Percentiles rank a stretch among this genome's conserved stretches.
These are phyloP conservation scores for Ustilaginoidea virens DNA, from an alignment of 2,329 filamentous ascomycete genomes.

Conservation along the genomic window DNA sequence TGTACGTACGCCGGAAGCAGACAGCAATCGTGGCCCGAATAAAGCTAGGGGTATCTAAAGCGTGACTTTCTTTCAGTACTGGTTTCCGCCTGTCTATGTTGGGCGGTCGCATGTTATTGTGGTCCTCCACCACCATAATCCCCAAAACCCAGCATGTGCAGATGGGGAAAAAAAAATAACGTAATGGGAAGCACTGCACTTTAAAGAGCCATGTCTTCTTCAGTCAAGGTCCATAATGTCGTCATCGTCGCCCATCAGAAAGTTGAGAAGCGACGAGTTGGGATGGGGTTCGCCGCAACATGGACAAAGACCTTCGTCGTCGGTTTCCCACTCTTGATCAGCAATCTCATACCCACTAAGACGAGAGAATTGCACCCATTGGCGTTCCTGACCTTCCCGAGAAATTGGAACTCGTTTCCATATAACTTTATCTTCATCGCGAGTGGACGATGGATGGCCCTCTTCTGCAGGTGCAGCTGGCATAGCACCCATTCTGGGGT, in stretches of 20 bases:
- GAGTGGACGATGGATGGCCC: constrained; percentile 26
- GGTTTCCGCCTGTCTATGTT: too few relatives aligned
- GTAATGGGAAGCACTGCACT: too few relatives aligned
- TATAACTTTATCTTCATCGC: constrained; percentile 27
- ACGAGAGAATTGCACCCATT: constrained; percentile 33
- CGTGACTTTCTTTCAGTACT: too few relatives aligned
- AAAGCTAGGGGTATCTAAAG: too few relatives aligned
- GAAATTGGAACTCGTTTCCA: constrained; percentile 34
- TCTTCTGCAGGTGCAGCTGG: constrained; percentile 25
- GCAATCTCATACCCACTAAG: constrained; percentile 21
- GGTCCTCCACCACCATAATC: too few relatives aligned
- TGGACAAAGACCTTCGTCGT: constrained; percentile 22
- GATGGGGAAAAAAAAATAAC: too few relatives aligned
- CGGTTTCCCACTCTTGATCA: constrained; percentile 16
- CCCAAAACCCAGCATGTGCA: too few relatives aligned
- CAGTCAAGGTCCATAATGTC: constrained; percentile 2
- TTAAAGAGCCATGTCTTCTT: neutral
- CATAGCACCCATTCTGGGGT: constrained; percentile 17
- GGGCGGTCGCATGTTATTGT: too few relatives aligned
- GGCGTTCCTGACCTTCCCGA: constrained; percentile 23
- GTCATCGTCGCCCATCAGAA: constrained; percentile 9
- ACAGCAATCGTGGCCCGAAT: too few relatives aligned
- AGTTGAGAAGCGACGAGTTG: constrained; percentile 18
- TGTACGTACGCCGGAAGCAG: too few relatives aligned
- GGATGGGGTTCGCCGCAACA: constrained; percentile 25